These are phyloP conservation scores for Epichloe elymi DNA, from an alignment of 2,329 filamentous ascomycete genomes.

Conservation along the genomic window DNA sequence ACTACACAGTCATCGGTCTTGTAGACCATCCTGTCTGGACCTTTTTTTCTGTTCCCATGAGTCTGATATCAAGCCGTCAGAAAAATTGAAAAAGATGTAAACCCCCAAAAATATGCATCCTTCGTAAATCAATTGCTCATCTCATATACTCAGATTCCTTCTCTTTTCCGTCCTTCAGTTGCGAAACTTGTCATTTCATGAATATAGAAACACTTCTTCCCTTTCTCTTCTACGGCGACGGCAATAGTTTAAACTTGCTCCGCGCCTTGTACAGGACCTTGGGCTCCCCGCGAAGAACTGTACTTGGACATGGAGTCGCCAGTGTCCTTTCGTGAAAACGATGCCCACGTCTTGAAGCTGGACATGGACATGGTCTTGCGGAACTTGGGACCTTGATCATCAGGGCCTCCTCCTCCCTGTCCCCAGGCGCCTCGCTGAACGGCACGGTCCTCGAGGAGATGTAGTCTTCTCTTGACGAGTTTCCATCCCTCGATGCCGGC, in stretches of 20 bases:
- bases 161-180: no score
- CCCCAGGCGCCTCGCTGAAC: slow-evolving; percentile 37
- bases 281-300: slow-evolving; percentile 10
- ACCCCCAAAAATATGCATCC: no score
- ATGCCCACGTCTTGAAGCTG: slow-evolving; percentile 35
- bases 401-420: slow-evolving; percentile 39
- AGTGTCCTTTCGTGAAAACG: slow-evolving; percentile 28
- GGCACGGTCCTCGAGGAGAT: slow-evolving; percentile 37
- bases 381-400: slow-evolving; percentile 31
- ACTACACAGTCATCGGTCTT: no score
- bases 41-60: no score
- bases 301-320: slow-evolving; percentile 21
- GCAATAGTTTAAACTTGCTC: slow-evolving; percentile 1
- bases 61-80: no score
- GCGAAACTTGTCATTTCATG: no score
- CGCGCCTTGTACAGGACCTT: background rate
- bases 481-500: slow-evolving; percentile 61
- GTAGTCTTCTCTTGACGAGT: slow-evolving; percentile 45
- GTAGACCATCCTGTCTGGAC: no score
- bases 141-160: no score
- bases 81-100: rapidly evolving
- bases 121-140: no score
- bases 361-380: slow-evolving; percentile 37
- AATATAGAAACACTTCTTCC: no score
- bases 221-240: no score